Base-by-base conservation (phyloP, 164 flowering plant genomes). In the Magnolia kwangsiensis region DNA sequence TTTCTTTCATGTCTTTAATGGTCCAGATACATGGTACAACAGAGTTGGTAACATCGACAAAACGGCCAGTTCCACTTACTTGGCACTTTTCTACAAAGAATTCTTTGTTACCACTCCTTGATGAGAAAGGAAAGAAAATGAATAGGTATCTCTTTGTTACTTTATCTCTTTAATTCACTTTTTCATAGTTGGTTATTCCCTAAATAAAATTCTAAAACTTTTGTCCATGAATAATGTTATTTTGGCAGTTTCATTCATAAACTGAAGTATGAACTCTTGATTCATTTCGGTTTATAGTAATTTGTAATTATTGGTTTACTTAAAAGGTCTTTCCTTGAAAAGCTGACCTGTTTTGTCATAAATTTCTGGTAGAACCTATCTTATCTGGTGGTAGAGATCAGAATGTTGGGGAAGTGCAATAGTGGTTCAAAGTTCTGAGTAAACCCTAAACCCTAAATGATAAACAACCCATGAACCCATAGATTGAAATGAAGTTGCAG, bases 61-160 rank as follows among this genome's bases (percentile, higher is more conserved):
- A 82, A 84, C 96, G 99, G 27, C 99, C 99, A 50, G 98, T 96
- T 83, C 98, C 99, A 8, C 81, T 96, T 88, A 89, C 87, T 69
- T 96, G 99, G 99, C 90, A 92, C 80, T 96, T 96, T 76, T 93
- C 98, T 37, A 89, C 89, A 51, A 96, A 89, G 87, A 84, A 84
- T 72, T 87, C 94, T 77, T 78, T 96, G 76, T 79, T 84, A 69
- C 96, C 97, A 51, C 97, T 96, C 70, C 97, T 96, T 86, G 84
- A 93, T 84, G 91, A 87, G 83, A 91, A 90, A 81, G 98, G 94
- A 81, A 90, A 85, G 51, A 83, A 78, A 78, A 91, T 96, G 95
- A 93, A 96, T 78, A 89, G 93, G 99, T 93, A 21, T 45, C 4
- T 69, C 23, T 55, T 19, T 69, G 16, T 16, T 67, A 8, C 8